Base-by-base conservation (phyloP, 768 basidiomycete genomes). In the Tricholoma flavovirens region DNA sequence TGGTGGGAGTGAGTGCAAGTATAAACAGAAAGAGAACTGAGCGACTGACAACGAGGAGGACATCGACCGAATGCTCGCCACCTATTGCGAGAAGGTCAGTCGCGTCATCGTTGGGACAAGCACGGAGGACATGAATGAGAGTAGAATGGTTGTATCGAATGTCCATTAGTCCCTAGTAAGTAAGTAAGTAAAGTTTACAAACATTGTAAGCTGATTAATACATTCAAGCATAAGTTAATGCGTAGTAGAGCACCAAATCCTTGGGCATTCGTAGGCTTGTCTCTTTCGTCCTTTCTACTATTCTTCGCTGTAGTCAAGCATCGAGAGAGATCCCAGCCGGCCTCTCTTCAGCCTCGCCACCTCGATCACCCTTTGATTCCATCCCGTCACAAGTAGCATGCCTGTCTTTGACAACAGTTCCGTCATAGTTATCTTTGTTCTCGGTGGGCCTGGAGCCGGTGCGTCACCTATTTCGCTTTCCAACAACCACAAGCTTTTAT, bases 391-490 rank as follows among this genome's bases (percentile, higher is more conserved):
- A 72, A 70, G 53, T 61, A 45, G 43, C 8, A 77, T 77, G 69
- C 77, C 79, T 14, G 77, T 75, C 2, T 96, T 97, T 64, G 84
- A 91, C 69, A 70, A 75, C 30, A 67, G 68, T 48, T 86, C 90
- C 60, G 87, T 98, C 64, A 86, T 82, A 15, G 95, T 99, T 56
- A 78, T 98, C 66, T 99, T 90, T 66, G 95, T 98, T 22, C 86
- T 99, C 12, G 97, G 97, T 35, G 97, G 97, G 0, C 97, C 97
- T 17, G 97, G 97, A 51, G 94, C 94, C 64, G 95, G 95, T 87
- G 59, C 61, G 64, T 53, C 29, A 56, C 21, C 43, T 9, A 22
- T 15, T 22, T 51, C 17, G 42, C 45, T 29, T 17, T 40, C 29
- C 57, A 14, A 36, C 35, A 14, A 14, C 35, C 35, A 36, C 11